phyloP scores from a whole-genome alignment of 768 basidiomycete genomes.

The Rhodotorula babjevae region DNA sequence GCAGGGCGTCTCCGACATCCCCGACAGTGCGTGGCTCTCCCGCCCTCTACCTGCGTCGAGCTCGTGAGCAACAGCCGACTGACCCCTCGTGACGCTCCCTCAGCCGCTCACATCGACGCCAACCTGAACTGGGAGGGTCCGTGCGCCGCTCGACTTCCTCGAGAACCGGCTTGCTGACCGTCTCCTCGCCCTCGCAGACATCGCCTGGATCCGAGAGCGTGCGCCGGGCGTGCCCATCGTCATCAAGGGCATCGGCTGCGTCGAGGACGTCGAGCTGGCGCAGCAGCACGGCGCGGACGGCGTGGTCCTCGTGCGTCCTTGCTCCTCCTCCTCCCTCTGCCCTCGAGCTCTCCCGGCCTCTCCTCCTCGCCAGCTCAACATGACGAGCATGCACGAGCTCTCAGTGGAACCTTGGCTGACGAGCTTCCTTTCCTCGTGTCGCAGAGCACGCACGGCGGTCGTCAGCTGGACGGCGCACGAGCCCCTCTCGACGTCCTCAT shows the following conservation, averaged over 20 bases:
- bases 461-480: conserved; percentile 75
- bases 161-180: neutral
- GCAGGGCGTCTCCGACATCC: conserved; percentile 14
- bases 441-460: conserved; percentile 47
- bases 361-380: too few relatives aligned
- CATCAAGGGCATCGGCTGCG: conserved; percentile 23
- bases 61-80: too few relatives aligned
- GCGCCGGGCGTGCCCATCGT: conserved; percentile 17
- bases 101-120: conserved; percentile 13
- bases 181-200: neutral
- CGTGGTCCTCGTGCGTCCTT: conserved; percentile 12
- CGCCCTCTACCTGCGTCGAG: neutral
- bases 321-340: neutral
- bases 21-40: conserved; percentile 1
- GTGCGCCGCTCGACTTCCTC: too few relatives aligned
- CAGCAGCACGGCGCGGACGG: conserved; percentile 21
- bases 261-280: conserved; percentile 29
- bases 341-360: too few relatives aligned
- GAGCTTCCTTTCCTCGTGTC: neutral
- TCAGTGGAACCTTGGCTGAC: neutral
- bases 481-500: conserved; percentile 63
- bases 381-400: too few relatives aligned
- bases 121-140: conserved; percentile 11
- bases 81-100: neutral
- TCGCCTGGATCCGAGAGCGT: conserved; percentile 19